These are phyloP conservation scores for Pyracantha coccinea DNA, from an alignment of 331 rosid genomes.

Conservation along the genomic window DNA sequence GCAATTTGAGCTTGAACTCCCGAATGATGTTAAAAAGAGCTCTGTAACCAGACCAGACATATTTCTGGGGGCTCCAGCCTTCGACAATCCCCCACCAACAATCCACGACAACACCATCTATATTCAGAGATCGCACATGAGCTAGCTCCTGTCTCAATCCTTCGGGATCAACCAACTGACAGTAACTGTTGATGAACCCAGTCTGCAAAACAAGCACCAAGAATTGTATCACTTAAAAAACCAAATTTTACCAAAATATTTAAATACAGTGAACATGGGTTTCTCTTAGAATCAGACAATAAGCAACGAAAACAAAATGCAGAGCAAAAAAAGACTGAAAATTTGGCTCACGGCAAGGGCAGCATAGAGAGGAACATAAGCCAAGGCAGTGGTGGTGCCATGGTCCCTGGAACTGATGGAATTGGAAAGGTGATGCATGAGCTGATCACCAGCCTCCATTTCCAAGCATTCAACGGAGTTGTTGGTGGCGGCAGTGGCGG, in stretches of 20 bases:
- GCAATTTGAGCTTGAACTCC: slow-evolving; percentile 79
- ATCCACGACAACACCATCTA: slow-evolving; percentile 79
- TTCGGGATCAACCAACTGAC: slow-evolving; percentile 87
- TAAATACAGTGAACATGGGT: background rate
- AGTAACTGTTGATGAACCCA: slow-evolving; percentile 64
- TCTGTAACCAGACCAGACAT: slow-evolving; percentile 91
- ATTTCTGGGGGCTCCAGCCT: slow-evolving; percentile 83
- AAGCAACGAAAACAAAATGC: background rate
- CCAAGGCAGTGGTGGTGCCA: slow-evolving; percentile 30
- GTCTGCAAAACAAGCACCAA: slow-evolving; percentile 53
- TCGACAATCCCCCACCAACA: slow-evolving; percentile 99
- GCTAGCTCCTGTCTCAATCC: slow-evolving; percentile 70
- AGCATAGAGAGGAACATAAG: slow-evolving; percentile 62
- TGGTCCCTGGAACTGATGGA: slow-evolving; percentile 46
- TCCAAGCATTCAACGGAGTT: slow-evolving; percentile 64
- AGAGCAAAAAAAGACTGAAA: background rate
- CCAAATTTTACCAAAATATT: background rate
- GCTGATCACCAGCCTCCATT: slow-evolving; percentile 55
- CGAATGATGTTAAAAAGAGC: slow-evolving; percentile 64
- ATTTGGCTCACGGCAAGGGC: slow-evolving; percentile 60
- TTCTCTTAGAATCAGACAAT: background rate
- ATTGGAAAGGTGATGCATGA: slow-evolving; percentile 49
- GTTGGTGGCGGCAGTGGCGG: slow-evolving; percentile 33
- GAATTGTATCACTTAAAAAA: slow-evolving; percentile 13
- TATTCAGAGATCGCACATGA: slow-evolving; percentile 60